Base-by-base conservation (phyloP, 2,329 filamentous ascomycete species). In the Neophaeococcomyces mojaviensis region DNA sequence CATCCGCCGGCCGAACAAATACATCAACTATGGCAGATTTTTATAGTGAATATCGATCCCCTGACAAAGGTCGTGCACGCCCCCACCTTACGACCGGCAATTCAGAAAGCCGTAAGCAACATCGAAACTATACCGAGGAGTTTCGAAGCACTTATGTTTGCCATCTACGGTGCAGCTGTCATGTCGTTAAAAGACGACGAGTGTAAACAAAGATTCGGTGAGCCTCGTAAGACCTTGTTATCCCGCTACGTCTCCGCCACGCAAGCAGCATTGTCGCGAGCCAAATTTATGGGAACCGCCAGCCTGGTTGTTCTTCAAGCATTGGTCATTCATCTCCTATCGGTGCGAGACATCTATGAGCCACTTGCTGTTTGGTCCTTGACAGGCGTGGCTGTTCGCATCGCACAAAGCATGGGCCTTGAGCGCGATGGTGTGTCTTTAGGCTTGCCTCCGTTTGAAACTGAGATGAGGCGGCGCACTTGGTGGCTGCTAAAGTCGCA, bases 401-500 rank as follows among this genome's bases (percentile, higher is more conserved):
- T 84, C 42, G 80, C 79, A 1, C 77, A 82, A 58, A 80, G 81
- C 58, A 80, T 84, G 71, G 81, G 81, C 1, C 69, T 84, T 38
- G 79, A 84, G 49, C 71, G 77, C 9, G 80, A 84, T 49, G 79
- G 78, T 30, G 72, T 74, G 48, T 61, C 64, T 15, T 65, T 80
- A 4, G 73, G 73, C 1, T 65, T 83, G 2, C 68, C 73, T 0
- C 77, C 79, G 0, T 82, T 82, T 53, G 79, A 84, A 55, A 76
- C 75, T 2, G 79, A 85, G 58, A 83, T 84, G 70, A 72, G 80
- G n/a, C 68, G 81, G 34, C 69, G 81, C 5, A 68, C 84, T 16
- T 85, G 81, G 81, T 82, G 78, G 79, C 73, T 78, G 56, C 72
- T 83, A 6, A 48, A 47, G 24, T 40, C 53, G 24, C 46, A 54